Evolutionary conservation across 2,329 filamentous ascomycete genomes (phyloP).

Genomic region (Penicillium aurantiogriseum): DNA sequence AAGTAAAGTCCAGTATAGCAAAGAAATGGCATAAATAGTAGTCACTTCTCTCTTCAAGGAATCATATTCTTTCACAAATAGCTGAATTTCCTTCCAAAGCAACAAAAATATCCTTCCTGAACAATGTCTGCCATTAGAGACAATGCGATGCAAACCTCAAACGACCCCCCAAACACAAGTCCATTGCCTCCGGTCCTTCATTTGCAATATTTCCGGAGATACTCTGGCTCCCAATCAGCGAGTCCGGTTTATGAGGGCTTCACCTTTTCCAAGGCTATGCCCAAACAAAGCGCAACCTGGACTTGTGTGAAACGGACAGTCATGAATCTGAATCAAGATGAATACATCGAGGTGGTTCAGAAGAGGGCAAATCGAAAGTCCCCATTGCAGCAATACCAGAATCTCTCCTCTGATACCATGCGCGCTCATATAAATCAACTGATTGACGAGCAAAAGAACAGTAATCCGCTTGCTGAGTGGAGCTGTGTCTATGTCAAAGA

Average conservation of each 20-base stretch:
- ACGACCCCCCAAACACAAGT: neutral
- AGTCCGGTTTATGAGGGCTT: slow-evolving; percentile 33
- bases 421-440: slow-evolving; percentile 37
- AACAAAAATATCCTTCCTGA: neutral
- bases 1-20: neutral
- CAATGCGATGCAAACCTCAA: neutral
- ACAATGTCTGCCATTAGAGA: neutral
- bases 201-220: neutral
- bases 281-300: slow-evolving; percentile 35
- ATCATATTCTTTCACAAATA: neutral
- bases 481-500: slow-evolving; percentile 39
- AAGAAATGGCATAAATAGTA: neutral
- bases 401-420: slow-evolving; percentile 26
- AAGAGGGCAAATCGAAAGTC: slow-evolving; percentile 30
- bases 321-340: slow-evolving; percentile 35
- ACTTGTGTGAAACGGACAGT: slow-evolving; percentile 27
- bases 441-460: slow-evolving; percentile 32
- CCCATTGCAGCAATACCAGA: slow-evolving; percentile 31
- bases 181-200: too few species aligned
- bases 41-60: fast-evolving
- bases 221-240: neutral
- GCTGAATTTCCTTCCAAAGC: neutral
- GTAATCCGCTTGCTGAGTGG: slow-evolving; percentile 36
- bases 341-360: slow-evolving; percentile 32
- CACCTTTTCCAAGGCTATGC: slow-evolving; percentile 34